These are phyloP conservation scores for Alternaria consortialis DNA, from an alignment of 2,329 filamentous ascomycete genomes.

Conservation along the genomic window DNA sequence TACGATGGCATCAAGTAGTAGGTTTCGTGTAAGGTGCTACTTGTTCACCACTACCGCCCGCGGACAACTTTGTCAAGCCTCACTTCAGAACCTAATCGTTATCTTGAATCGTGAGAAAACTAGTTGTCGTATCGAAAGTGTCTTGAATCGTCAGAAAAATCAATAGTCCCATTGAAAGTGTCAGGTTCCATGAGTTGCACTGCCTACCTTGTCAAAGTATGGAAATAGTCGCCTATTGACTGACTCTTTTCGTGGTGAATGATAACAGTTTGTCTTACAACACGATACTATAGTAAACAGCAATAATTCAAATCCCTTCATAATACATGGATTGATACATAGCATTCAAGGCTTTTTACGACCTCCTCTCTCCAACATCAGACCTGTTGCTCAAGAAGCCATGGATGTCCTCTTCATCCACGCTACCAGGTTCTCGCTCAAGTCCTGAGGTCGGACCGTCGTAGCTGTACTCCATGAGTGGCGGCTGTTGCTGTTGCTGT, in stretches of 20 bases:
- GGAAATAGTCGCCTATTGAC: not conserved
- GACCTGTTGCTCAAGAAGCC: constrained; percentile 22
- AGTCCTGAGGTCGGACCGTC: not conserved
- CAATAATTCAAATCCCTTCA: not conserved
- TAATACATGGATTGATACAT: not conserved
- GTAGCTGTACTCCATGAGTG: not conserved
- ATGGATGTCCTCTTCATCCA: constrained; percentile 22
- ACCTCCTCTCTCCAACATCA: constrained; percentile 5
- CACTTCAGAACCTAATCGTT: not conserved
- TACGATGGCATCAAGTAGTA: not conserved
- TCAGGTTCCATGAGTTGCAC: not conserved
- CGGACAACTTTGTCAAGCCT: not conserved
- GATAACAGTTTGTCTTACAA: not conserved
- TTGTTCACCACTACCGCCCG: not conserved
- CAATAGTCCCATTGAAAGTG: not conserved
- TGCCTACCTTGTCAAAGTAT: not conserved
- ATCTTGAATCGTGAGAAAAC: not conserved
- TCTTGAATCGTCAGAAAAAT: not conserved
- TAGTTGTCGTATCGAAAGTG: not conserved
- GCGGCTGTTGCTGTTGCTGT: not conserved
- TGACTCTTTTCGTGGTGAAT: not conserved
- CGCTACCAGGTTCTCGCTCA: not conserved
- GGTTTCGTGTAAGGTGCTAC: not conserved
- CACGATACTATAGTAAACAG: not conserved
- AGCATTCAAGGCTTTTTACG: not conserved